Percentiles rank a stretch among this genome's conserved stretches.
Evolutionary conservation across 345 rosid genomes (phyloP).

Genomic region (Eucalyptus cloeziana): DNA sequence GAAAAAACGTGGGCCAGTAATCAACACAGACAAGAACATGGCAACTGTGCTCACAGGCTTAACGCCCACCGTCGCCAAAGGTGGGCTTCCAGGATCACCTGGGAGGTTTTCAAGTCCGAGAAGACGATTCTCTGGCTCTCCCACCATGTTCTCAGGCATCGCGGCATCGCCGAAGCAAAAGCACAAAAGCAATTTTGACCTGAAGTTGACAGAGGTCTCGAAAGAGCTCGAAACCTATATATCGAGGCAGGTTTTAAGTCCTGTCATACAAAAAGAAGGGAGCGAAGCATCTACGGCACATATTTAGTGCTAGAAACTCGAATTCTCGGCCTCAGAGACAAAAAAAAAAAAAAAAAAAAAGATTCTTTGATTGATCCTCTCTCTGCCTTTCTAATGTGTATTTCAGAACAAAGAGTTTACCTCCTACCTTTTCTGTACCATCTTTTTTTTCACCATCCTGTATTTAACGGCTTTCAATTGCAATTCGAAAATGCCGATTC

Average conservation of each 20-base stretch:
- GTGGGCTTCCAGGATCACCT: conserved; percentile 38
- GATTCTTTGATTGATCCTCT: background rate
- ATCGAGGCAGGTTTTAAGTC: conserved; percentile 77
- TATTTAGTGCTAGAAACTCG: conserved; percentile 7
- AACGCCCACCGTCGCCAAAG: conserved; percentile 35
- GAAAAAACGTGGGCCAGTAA: conserved; percentile 58
- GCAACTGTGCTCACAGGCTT: conserved; percentile 15
- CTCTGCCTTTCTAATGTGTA: background rate
- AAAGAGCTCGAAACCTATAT: conserved; percentile 82
- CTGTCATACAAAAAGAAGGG: conserved; percentile 63
- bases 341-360: background rate
- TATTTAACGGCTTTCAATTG: background rate
- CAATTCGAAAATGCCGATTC: background rate
- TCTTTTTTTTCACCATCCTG: background rate
- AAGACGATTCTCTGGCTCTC: conserved; percentile 72
- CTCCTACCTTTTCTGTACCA: background rate
- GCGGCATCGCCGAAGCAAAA: conserved; percentile 65
- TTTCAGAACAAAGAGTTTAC: background rate
- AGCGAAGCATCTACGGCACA: conserved; percentile 48
- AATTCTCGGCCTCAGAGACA: conserved; percentile 56
- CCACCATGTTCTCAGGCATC: conserved; percentile 20
- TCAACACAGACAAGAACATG: conserved; percentile 33
- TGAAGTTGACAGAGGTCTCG: conserved; percentile 84
- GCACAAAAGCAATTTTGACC: conserved; percentile 68
- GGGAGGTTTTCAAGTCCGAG: conserved; percentile 75